Base-by-base conservation (phyloP, 345 rosid species). In the Citrus maxima region DNA sequence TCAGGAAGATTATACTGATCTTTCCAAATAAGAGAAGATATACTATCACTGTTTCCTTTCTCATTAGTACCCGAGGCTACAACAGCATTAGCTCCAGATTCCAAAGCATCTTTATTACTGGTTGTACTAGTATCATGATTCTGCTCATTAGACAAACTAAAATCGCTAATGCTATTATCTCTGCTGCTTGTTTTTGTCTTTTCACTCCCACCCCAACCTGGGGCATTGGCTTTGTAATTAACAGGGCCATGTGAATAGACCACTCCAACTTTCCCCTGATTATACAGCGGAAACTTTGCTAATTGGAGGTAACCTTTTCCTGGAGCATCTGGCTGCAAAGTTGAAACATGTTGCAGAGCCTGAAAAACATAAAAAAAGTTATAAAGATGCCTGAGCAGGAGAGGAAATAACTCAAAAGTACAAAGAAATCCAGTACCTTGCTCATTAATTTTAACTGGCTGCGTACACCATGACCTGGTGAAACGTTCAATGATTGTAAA, bases 1-100 rank as follows among this genome's bases (percentile, higher is more conserved):
- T 87, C 88, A 62, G 85, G 24, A 38, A 82, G 81, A 84, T 88
- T 90, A 82, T 82, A 88, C 58, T 86, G 88, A 78, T 87, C 91
- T 87, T 78, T 88, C 73, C 81, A 80, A 59, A 80, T 56, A 72
- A 77, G 73, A 66, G 85, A 83, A 73, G 75, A 62, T 73, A 74
- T 74, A 75, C 62, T 70, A 73, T 81, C 77, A 83, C 80, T 79
- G 73, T 70, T 87, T 82, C 78, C 81, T 25, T 81, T 85, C 77
- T 69, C 83, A 79, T 84, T 85, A 54, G 65, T 67, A 70, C 58
- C 84, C 79, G 82, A 67, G 2, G 80, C 28, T 67, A 56, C 78
- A 67, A 55, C 72, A 37, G 80, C 78, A 76, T 67, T 16, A 72
- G 38, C 80, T 67, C 78, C 80, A 49, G 78, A 76, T 16, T 55